Evolutionary conservation across 176 grass and related monocot species (phyloP), one percentile per base, ranked within the genome.

Genomic region (Avena eriantha): DNA sequence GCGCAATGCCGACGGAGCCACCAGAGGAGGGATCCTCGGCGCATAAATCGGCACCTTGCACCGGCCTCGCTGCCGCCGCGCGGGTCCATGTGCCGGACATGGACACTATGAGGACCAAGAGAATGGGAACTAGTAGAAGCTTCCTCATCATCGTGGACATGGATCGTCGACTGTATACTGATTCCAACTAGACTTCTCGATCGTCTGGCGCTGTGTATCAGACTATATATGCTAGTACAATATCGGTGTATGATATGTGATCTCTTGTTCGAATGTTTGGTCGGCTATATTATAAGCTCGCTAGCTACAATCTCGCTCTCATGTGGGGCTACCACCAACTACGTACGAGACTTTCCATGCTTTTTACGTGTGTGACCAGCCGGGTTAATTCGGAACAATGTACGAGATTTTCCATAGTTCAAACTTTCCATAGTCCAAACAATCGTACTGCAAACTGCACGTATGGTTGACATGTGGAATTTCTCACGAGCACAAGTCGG

Each of bases 61-160:
- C 86, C 23, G 92, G 90, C 49, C 88, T 94, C 77, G 87, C 76
- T 85, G 84, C 66, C 81, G 84, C 5, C 84, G 50, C 51, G 72
- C 81, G 69, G 87, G 76, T 31, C 76, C 49, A 59, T 21, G 75
- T 22, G 48, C 29, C 22, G 16, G 75, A 69, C 63, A 11, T 59
- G 18, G 36, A 24, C 77, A 49, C 12, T 18, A 51, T 21, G 23
- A 60, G 53, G 22, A 86, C 84, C 39, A 86, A 23, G 64, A 86
- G 18, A 66, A 86, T 35, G 36, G 21, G 26, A 60, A 47, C 53
- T 58, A 31, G 21, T 3, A 2, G 35, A 49, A 46, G 54, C 58
- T 57, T 68, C 16, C 47, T 55, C n/a, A 55, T 36, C 65, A 68
- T 76, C 45, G 17, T 41, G 22, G 46, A 12, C 48, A 14, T 46